Evolutionary conservation across 2,329 filamentous ascomycete genomes (phyloP), one percentile per base, ranked within the genome.

Genomic region (Cercospora sp.): DNA sequence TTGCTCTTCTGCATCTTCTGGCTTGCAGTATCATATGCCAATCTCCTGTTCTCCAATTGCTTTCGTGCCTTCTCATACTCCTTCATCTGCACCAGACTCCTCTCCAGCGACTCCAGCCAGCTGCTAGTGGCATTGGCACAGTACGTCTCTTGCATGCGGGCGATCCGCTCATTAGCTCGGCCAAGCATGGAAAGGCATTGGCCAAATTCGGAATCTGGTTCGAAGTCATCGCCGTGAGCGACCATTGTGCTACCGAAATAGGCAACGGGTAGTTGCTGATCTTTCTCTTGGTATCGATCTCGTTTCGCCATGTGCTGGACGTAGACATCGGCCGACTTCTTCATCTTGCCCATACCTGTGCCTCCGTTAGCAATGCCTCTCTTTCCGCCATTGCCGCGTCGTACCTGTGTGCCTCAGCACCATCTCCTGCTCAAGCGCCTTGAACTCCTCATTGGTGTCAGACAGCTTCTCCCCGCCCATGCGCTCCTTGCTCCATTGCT

Each of bases 401-500:
- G 26, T 85, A 97, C 94, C 94, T 73, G 97, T 92, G 73, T 96
- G 90, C 71, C 94, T 88, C 75, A 97, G 84, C 67, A 87, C 86
- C 93, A 98, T 98, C 82, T 98, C 94, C 65, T 88, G 85, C 82
- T 98, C 94, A 75, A 98, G 83, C 69, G 88, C 87, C 82, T 92
- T 96, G 86, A 98, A 98, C 77, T 97, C 91, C 63, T 98, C 93
- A 0, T 92, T 91, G 71, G 93, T 89, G 79, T 86, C 88, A 9
- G 94, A 97, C 83, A 93, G 95, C 81, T 90, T 87, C 81, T 97
- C 94, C 72, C 88, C 88, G 75, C 94, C 94, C 92, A 98, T 97
- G 82, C 94, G 92, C 83, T 98, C 94, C 74, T 93, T 93, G 43
- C 94, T 93, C 94, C 94, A 98, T 90, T 98, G 94, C 84, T 94